Evolutionary conservation across 257 asterid species (phyloP).

Genomic region (Penstemon eatonii): DNA sequence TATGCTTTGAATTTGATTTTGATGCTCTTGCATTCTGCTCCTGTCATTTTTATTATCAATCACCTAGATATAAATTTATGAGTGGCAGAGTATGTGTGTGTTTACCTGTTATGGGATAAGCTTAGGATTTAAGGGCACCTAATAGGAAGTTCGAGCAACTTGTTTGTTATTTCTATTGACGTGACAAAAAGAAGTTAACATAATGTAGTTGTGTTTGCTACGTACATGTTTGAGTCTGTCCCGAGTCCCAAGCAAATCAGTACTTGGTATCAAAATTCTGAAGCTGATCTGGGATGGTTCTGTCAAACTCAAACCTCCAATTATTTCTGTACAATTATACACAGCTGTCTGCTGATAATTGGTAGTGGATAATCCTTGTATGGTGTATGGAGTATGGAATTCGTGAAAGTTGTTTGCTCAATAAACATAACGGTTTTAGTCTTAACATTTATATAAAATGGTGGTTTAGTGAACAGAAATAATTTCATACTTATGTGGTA

Average conservation of each 20-base stretch:
- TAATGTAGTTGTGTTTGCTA: neutral
- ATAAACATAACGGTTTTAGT: slow-evolving; percentile 8
- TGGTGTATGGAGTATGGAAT: neutral
- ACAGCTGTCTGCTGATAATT: slow-evolving; percentile 2
- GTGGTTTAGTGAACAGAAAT: slow-evolving; percentile 4
- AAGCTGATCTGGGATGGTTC: slow-evolving; percentile 14
- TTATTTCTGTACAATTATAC: neutral
- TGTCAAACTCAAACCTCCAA: neutral
- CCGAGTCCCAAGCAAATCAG: neutral
- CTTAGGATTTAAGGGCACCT: neutral
- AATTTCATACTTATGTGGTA: neutral
- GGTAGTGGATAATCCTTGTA: neutral
- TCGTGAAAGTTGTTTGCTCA: neutral
- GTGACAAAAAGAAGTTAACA: neutral
- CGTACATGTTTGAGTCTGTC: neutral
- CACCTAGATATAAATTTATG: too few species aligned
- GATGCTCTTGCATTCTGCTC: neutral
- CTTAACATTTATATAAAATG: neutral
- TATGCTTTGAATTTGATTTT: neutral
- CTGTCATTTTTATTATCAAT: too few species aligned
- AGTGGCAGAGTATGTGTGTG: neutral
- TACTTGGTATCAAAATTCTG: slow-evolving; percentile 5
- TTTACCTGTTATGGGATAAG: neutral
- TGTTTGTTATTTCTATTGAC: too few species aligned
- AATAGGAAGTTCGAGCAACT: too few species aligned